Percentiles rank a stretch among this genome's conserved stretches.
These are phyloP conservation scores for Nasturtium officinale DNA, from an alignment of 345 rosid species.

Conservation along the genomic window DNA sequence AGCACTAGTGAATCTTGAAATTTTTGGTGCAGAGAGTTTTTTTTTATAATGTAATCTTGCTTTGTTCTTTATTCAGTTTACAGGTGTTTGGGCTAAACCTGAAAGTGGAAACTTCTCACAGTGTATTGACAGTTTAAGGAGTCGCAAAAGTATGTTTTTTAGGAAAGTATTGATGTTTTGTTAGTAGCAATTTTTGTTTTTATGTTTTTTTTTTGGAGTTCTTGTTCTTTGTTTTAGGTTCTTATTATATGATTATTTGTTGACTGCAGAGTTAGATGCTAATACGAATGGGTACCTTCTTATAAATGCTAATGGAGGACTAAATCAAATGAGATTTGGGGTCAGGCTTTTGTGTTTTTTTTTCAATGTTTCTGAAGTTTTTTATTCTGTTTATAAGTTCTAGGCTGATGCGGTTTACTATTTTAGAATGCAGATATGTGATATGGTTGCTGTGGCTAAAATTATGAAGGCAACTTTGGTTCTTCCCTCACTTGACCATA, in stretches of 20 bases:
- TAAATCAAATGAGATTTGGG: constrained; percentile 99
- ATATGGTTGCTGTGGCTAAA: constrained; percentile 94
- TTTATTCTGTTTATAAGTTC: constrained; percentile 12
- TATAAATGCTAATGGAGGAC: constrained; percentile 94
- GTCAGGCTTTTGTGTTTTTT: constrained; percentile 64
- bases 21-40: neutral
- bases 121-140: constrained; percentile 63
- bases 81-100: constrained; percentile 89
- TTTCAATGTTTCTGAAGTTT: constrained; percentile 28
- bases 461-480: constrained; percentile 88
- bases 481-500: constrained; percentile 92
- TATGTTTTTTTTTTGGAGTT: neutral
- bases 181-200: neutral
- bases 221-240: constrained; percentile 28
- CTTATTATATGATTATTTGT: neutral
- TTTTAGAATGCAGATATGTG: constrained; percentile 92
- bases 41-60: neutral
- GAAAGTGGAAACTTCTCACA: constrained; percentile 76
- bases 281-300: constrained; percentile 84
- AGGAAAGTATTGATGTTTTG: neutral
- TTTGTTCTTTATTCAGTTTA: constrained; percentile 53
- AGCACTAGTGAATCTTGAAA: neutral
- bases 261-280: constrained; percentile 61
- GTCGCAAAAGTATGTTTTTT: constrained; percentile 59
- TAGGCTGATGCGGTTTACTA: constrained; percentile 51